Percentiles rank a stretch among this genome's conserved stretches.
phyloP scores from a whole-genome alignment of 306 rosid species.

The Trifolium subterraneum region DNA sequence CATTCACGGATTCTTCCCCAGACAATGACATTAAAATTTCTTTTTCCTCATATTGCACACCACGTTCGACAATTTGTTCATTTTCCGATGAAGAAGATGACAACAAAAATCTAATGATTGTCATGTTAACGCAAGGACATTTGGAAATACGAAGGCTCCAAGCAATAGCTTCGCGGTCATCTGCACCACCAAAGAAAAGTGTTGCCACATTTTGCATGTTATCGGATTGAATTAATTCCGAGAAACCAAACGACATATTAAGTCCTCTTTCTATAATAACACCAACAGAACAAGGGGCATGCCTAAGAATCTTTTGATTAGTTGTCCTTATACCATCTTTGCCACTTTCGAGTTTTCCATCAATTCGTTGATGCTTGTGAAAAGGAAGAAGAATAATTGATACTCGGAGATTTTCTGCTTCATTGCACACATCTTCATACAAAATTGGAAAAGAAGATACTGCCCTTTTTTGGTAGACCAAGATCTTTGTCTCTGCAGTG shows the following conservation, averaged over 20 bases:
- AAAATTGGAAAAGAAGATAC: constrained; percentile 61
- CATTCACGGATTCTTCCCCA: constrained; percentile 48
- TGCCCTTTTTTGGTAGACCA: constrained; percentile 59
- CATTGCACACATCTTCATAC: constrained; percentile 82
- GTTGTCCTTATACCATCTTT: constrained; percentile 80
- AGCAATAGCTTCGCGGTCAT: constrained; percentile 85
- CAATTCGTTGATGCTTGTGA: constrained; percentile 88
- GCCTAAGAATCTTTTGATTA: constrained; percentile 87
- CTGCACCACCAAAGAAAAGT: constrained; percentile 81
- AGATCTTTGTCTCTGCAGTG: constrained; percentile 58
- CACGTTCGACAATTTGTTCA: constrained; percentile 32
- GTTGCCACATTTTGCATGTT: constrained; percentile 68
- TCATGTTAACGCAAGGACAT: constrained; percentile 60
- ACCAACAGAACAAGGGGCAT: constrained; percentile 84
- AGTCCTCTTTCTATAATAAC: constrained; percentile 66
- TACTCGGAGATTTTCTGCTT: constrained; percentile 73
- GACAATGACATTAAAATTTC: constrained; percentile 76
- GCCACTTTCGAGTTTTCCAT: constrained; percentile 86
- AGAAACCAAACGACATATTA: constrained; percentile 58
- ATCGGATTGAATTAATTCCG: constrained; percentile 55
- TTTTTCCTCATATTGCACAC: constrained; percentile 27
- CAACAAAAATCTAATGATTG: constrained; percentile 63
- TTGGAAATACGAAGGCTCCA: constrained; percentile 81
- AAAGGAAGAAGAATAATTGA: constrained; percentile 72
- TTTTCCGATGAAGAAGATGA: constrained; percentile 30